phyloP scores from a whole-genome alignment of 1,284 basidiomycete genomes.

The Meira miltonrushii region DNA sequence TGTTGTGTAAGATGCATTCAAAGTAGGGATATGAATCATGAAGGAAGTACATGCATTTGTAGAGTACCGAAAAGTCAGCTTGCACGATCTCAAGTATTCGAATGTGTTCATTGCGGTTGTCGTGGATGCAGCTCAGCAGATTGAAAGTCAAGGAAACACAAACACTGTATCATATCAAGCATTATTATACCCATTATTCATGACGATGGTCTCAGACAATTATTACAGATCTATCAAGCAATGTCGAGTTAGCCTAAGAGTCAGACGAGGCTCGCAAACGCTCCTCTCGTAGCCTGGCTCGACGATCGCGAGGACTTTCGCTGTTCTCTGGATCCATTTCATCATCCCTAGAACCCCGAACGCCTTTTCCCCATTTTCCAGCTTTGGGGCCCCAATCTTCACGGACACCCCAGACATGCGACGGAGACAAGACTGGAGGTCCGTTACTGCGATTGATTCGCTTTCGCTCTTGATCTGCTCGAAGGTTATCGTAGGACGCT shows the following conservation, averaged over 20 bases:
- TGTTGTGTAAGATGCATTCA: slow-evolving; percentile 97
- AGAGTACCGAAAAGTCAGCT: slow-evolving; percentile 92
- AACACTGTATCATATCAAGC: too few relatives aligned
- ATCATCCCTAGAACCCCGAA: slow-evolving; percentile 2
- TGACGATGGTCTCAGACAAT: too few relatives aligned
- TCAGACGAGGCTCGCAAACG: slow-evolving; percentile 3
- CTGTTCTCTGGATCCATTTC: neutral
- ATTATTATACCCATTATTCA: too few relatives aligned
- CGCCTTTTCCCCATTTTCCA: slow-evolving; percentile 56
- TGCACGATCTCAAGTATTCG: slow-evolving; percentile 84
- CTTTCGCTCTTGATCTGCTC: neutral
- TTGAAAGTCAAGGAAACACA: slow-evolving; percentile 2
- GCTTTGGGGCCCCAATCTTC: slow-evolving; percentile 58
- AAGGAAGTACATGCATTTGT: slow-evolving; percentile 98
- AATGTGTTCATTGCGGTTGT: slow-evolving; percentile 78
- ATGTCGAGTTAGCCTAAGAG: too few relatives aligned
- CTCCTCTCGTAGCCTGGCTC: slow-evolving; percentile 11
- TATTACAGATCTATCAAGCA: too few relatives aligned
- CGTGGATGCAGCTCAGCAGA: slow-evolving; percentile 42
- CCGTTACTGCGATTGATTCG: slow-evolving; percentile 16
- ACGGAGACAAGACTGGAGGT: slow-evolving; percentile 28
- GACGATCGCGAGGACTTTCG: slow-evolving; percentile 10
- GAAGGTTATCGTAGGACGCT: neutral
- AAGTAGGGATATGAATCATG: slow-evolving; percentile 96
- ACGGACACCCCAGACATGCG: slow-evolving; percentile 54